Percentiles rank a stretch among this genome's conserved stretches.
phyloP scores from a whole-genome alignment of 371 early-diverging fungal genomes.

The Rhizopus sp. region DNA sequence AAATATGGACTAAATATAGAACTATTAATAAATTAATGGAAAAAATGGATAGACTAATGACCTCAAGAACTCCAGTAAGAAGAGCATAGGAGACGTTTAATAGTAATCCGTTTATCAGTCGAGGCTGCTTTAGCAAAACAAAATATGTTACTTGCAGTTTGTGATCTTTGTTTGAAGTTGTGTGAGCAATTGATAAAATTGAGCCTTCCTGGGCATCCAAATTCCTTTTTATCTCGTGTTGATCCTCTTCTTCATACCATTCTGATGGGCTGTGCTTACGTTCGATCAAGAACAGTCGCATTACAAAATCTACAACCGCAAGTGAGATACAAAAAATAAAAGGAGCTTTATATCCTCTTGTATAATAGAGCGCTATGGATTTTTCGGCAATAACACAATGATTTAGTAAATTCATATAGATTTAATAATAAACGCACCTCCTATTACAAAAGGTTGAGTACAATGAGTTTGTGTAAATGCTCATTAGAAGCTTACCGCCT shows the following conservation, averaged over 20 bases:
- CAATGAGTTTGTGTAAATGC: slow-evolving; percentile 44
- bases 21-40: background rate
- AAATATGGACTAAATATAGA: slow-evolving; percentile 39
- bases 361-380: slow-evolving; percentile 45
- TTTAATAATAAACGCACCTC: background rate
- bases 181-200: too few relatives aligned
- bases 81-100: too few relatives aligned
- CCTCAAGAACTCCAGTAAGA: too few relatives aligned
- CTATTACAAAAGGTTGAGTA: slow-evolving; percentile 23
- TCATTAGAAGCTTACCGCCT: too few relatives aligned
- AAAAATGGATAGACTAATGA: too few relatives aligned
- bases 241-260: slow-evolving; percentile 8
- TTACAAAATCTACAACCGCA: slow-evolving; percentile 45
- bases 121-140: too few relatives aligned
- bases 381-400: too few relatives aligned
- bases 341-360: slow-evolving; percentile 59
- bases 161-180: too few relatives aligned
- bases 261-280: slow-evolving; percentile 25
- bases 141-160: too few relatives aligned
- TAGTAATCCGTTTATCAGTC: too few relatives aligned
- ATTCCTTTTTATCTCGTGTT: background rate
- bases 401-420: too few relatives aligned
- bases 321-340: slow-evolving; percentile 66
- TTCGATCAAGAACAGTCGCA: slow-evolving; percentile 48
- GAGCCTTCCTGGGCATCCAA: too few relatives aligned